Base-by-base conservation (phyloP, 2,329 filamentous ascomycete genomes). In the Monosporascus sp. region DNA sequence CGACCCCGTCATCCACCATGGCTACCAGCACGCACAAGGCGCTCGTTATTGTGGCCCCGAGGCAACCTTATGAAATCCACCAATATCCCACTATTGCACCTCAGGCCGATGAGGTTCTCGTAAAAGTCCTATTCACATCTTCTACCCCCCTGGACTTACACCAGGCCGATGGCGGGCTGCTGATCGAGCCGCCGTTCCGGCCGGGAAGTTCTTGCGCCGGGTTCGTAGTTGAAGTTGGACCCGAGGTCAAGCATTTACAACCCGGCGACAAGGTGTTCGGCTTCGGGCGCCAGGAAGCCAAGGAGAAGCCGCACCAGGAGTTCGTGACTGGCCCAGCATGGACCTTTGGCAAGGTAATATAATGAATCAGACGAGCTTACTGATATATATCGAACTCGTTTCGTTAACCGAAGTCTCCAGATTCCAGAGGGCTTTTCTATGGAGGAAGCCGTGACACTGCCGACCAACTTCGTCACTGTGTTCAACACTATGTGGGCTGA, bases 91-190 rank as follows among this genome's bases (percentile, higher is more conserved):
- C 63, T 0, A 51, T 59, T 41, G 15, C 64, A 5, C 76, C 77
- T 0, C 54, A 58, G 1, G 61, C 64, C 1, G 72, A 76, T 37
- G 77, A 86, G 64, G 74, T 83, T 36, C 72, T 76, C 17, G 67
- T 86, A 41, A 74, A 71, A 25, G 77, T 82, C 9, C 69, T 77
- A 53, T 86, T 80, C 79, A 82, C 80, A 2, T 76, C 81, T 2
- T 83, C 82, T 1, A 82, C 79, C 1, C 83, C 83, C 0, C 69
- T 86, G 0, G 81, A 86, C 58, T 69, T 86, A 6, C 83, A 86
- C 65, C 77, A 81, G 54, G 79, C 80, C 45, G 81, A 85, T 59
- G 81, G 82, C 37, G 81, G 80, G 0, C 69, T 86, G 0, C 63
- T 84, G 14, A 72, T 83, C 11, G 60, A 70, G 27, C 67, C 66